A percentile compares a stretch with the other conserved stretches of the same genome.
phyloP scores from a whole-genome alignment of 805 yeast genomes.

The Candida takata region DNA sequence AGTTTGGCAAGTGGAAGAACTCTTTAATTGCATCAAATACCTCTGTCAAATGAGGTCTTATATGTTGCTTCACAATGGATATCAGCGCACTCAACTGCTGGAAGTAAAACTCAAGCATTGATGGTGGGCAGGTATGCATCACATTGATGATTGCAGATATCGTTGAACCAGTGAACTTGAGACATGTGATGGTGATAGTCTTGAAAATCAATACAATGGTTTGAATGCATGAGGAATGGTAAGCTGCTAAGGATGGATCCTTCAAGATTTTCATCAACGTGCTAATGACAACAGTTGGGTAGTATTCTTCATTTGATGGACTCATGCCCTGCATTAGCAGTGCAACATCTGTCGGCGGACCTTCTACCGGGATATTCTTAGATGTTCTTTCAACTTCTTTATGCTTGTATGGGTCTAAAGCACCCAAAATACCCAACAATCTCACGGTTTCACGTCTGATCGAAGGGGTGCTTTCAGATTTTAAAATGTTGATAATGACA shows the following conservation, averaged over 20 bases:
- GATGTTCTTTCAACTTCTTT: slow-evolving; percentile 79
- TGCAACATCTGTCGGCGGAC: slow-evolving; percentile 86
- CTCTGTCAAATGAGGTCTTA: slow-evolving; percentile 71
- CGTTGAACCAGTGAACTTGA: slow-evolving; percentile 79
- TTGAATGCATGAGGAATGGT: slow-evolving; percentile 90
- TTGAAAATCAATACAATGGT: slow-evolving; percentile 89
- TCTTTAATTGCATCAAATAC: slow-evolving; percentile 72
- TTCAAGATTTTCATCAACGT: slow-evolving; percentile 77
- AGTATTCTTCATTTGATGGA: slow-evolving; percentile 87
- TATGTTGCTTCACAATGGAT: slow-evolving; percentile 80
- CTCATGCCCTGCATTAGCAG: slow-evolving; percentile 89
- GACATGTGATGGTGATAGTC: slow-evolving; percentile 82
- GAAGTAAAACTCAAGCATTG: slow-evolving; percentile 80
- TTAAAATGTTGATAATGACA: slow-evolving; percentile 71
- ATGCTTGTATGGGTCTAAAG: slow-evolving; percentile 92
- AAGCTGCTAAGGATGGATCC: slow-evolving; percentile 77
- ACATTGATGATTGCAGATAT: slow-evolving; percentile 83
- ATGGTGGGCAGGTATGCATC: slow-evolving; percentile 73
- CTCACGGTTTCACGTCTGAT: slow-evolving; percentile 85
- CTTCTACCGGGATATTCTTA: slow-evolving; percentile 49
- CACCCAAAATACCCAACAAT: slow-evolving; percentile 88
- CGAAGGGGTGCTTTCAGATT: slow-evolving; percentile 67
- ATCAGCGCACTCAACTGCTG: slow-evolving; percentile 80
- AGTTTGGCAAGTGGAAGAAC: slow-evolving; percentile 52
- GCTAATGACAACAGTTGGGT: slow-evolving; percentile 89